Percentiles rank a stretch among this genome's conserved stretches.
These are phyloP conservation scores for Penicillium expansum DNA, from an alignment of 2,329 filamentous ascomycete species.

Conservation along the genomic window DNA sequence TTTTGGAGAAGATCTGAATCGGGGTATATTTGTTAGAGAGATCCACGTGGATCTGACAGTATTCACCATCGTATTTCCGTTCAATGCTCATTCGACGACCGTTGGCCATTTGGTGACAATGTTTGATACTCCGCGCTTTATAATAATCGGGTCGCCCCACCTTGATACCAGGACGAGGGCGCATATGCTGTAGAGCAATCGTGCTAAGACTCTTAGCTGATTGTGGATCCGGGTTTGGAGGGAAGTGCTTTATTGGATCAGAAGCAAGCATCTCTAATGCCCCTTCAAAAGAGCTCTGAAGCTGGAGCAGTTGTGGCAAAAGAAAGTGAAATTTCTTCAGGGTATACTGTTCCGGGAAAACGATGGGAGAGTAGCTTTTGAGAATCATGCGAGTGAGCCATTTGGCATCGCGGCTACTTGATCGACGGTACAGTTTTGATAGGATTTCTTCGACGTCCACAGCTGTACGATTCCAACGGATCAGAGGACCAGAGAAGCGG, in stretches of 20 bases:
- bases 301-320: conserved; percentile 66
- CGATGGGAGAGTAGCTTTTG: conserved; percentile 69
- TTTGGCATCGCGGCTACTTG: conserved; percentile 71
- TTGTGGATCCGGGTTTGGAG: conserved; percentile 35
- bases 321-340: conserved; percentile 65
- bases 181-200: conserved; percentile 46
- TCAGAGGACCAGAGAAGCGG: conserved; percentile 66
- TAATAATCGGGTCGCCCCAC: conserved; percentile 63
- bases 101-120: conserved; percentile 66
- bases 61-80: conserved; percentile 83
- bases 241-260: conserved; percentile 36
- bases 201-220: conserved; percentile 29
- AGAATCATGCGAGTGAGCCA: conserved; percentile 82
- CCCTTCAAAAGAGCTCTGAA: conserved; percentile 65
- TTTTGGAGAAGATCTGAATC: conserved; percentile 87
- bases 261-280: conserved; percentile 56
- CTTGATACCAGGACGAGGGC: conserved; percentile 60
- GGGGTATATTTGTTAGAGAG: conserved; percentile 52
- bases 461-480: conserved; percentile 47
- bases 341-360: conserved; percentile 57
- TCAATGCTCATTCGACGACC: conserved; percentile 68
- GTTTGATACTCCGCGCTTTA: conserved; percentile 68
- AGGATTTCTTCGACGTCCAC: conserved; percentile 50
- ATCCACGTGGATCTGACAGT: conserved; percentile 83
- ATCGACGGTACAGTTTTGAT: conserved; percentile 55